A percentile compares a stretch with the other conserved stretches of the same genome.
Evolutionary conservation across 306 rosid species (phyloP).

Genomic region (Prunus mongolica): DNA sequence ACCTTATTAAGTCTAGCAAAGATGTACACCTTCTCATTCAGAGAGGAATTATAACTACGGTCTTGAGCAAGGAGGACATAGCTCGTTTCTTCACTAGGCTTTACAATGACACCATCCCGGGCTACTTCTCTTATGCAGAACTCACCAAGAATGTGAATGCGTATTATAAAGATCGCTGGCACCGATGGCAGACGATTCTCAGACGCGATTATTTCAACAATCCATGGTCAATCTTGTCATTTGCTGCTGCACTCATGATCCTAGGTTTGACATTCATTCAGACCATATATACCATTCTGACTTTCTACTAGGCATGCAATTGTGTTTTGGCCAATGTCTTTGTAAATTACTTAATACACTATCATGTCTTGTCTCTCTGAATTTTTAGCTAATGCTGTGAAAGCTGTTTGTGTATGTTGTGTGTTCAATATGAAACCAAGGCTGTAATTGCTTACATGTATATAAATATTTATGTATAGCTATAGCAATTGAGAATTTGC

Average conservation of each 20-base stretch:
- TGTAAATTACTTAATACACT: not conserved
- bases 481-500: not conserved
- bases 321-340: not conserved
- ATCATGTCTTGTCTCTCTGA: not conserved
- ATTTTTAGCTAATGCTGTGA: not conserved
- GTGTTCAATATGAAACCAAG: not conserved
- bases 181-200: not conserved
- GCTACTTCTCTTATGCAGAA: not conserved
- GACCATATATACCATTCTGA: not conserved
- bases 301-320: not conserved
- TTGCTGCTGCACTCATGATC: not conserved
- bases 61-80: not conserved
- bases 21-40: not conserved
- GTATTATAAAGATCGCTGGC: not conserved
- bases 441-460: not conserved
- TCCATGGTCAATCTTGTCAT: not conserved
- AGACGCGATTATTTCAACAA: not conserved
- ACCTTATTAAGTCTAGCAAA: conserved; percentile 1
- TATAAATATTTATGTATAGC: not conserved
- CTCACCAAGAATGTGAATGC: conserved; percentile 1
- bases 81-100: not conserved
- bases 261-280: not conserved
- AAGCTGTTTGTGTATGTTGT: not conserved
- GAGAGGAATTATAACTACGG: not conserved
- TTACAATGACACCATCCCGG: not conserved